These are phyloP conservation scores for Globisporangium splendens DNA, from an alignment of 352 stramenopile species.

Conservation along the genomic window DNA sequence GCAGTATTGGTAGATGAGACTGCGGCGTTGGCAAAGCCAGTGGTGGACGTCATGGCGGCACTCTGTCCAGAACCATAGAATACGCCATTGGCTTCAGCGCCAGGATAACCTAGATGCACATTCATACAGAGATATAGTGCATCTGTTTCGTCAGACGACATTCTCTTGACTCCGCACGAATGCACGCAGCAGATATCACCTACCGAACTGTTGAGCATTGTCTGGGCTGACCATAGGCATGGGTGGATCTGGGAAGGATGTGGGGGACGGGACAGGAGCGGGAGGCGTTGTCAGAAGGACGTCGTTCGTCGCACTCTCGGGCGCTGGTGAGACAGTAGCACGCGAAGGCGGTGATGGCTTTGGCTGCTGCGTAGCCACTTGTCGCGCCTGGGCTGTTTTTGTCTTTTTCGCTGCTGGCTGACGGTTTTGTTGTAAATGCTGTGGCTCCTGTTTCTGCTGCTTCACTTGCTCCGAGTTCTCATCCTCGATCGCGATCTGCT, in stretches of 20 bases:
- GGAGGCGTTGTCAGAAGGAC: constrained; percentile 6
- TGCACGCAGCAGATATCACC: neutral
- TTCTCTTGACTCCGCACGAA: neutral
- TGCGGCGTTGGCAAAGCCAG: constrained; percentile 16
- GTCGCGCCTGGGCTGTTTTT: neutral
- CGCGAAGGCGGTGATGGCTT: neutral
- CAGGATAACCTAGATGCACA: neutral
- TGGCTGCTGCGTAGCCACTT: neutral
- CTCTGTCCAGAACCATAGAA: constrained; percentile 15
- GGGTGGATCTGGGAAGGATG: constrained; percentile 42
- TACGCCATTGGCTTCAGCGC: neutral
- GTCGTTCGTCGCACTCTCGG: constrained; percentile 5
- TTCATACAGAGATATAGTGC: neutral
- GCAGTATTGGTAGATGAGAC: constrained; percentile 19
- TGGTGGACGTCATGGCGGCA: constrained; percentile 12
- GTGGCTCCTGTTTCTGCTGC: constrained; percentile 6
- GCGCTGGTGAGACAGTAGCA: neutral
- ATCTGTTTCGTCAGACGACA: neutral
- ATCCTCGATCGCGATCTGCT: constrained; percentile 70
- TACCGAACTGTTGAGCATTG: constrained; percentile 10
- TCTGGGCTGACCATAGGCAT: constrained; percentile 27
- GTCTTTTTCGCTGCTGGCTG: neutral
- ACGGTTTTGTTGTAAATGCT: constrained; percentile 8
- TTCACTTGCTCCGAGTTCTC: constrained; percentile 15
- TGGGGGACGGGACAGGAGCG: constrained; percentile 16